Evolutionary conservation across 1,139 yeast genomes (phyloP).

Genomic region (Pichiaceae sp.): DNA sequence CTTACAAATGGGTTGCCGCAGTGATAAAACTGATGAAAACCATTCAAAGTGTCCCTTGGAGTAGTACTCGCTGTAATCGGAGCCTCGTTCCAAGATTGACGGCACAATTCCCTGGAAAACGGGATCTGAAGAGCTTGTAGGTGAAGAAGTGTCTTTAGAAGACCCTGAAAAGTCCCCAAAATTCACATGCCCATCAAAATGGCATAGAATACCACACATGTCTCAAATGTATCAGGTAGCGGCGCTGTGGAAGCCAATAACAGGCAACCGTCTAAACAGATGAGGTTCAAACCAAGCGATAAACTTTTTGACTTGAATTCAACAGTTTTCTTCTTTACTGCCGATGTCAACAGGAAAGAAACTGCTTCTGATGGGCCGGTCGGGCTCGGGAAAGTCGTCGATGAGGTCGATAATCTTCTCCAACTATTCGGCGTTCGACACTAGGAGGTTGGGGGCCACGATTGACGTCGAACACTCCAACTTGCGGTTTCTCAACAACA

Average conservation of each 20-base stretch:
- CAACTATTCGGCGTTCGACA: constrained; percentile 94
- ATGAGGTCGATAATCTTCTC: constrained; percentile 95
- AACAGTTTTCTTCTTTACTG: background rate
- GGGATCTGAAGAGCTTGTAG: constrained; percentile 14
- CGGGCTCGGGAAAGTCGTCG: constrained; percentile 95
- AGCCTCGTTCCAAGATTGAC: constrained; percentile 44
- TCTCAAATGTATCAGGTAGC: too few species aligned
- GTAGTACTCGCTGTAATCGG: constrained; percentile 32
- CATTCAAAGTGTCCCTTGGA: constrained; percentile 3
- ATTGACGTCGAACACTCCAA: constrained; percentile 97
- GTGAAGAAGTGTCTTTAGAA: too few species aligned
- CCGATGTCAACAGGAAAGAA: constrained; percentile 33
- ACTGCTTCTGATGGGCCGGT: constrained; percentile 67
- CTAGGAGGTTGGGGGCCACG: constrained; percentile 92
- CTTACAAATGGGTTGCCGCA: constrained; percentile 65
- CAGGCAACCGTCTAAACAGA: too few species aligned
- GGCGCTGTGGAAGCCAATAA: too few species aligned
- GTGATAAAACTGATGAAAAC: constrained; percentile 66
- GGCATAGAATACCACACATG: constrained; percentile 39
- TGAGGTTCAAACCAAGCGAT: too few species aligned
- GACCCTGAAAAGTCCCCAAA: too few species aligned
- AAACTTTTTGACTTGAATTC: background rate
- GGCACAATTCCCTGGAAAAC: constrained; percentile 27
- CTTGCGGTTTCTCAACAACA: constrained; percentile 82
- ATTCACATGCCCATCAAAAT: constrained; percentile 8